Evolutionary conservation across 345 rosid species (phyloP).

Genomic region (Eucalyptus erythrocorys): DNA sequence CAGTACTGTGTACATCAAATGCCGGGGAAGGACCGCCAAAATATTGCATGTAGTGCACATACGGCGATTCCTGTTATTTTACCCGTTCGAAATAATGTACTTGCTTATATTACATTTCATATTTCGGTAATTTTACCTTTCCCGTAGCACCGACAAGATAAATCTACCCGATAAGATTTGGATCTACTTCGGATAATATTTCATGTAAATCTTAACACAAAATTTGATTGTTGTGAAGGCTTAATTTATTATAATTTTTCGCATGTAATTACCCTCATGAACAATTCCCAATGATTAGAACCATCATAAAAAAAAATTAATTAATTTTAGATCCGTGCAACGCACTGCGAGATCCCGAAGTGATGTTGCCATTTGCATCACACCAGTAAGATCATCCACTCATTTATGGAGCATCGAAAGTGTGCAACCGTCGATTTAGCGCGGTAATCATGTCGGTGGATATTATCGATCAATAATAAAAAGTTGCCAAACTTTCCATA

Average conservation of each 20-base stretch:
- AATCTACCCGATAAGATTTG: background rate
- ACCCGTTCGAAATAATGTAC: background rate
- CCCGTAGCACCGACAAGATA: background rate
- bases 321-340: background rate
- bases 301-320: background rate
- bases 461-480: background rate
- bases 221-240: background rate
- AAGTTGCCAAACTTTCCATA: background rate
- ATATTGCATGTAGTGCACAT: background rate
- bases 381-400: background rate
- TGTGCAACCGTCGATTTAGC: background rate
- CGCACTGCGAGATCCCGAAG: too few relatives aligned
- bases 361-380: too few relatives aligned
- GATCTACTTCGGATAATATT: background rate
- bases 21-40: background rate
- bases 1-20: background rate
- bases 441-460: background rate
- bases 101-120: background rate
- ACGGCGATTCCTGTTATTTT: background rate
- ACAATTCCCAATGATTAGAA: background rate
- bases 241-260: background rate
- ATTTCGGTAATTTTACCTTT: too few relatives aligned
- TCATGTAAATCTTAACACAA: background rate
- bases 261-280: fast-evolving
- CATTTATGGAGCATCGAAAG: background rate